Evolutionary conservation across 805 yeast genomes (phyloP).

Genomic region (Zygoascus ofunaensis): DNA sequence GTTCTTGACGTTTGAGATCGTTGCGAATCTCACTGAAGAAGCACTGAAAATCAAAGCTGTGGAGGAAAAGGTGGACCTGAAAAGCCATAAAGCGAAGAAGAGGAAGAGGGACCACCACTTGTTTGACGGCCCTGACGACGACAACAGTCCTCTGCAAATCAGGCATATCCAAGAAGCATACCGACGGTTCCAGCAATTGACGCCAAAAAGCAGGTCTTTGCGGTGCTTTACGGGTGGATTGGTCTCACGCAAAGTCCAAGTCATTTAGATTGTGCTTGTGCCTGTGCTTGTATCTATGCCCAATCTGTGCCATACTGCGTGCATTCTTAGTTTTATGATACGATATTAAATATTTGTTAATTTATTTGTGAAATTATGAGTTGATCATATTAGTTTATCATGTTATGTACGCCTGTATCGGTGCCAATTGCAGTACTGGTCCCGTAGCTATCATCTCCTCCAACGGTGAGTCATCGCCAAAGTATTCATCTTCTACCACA

Average conservation of each 20-base stretch:
- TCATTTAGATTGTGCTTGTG: slow-evolving; percentile 30
- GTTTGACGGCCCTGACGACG: slow-evolving; percentile 84
- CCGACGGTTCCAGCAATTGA: slow-evolving; percentile 58
- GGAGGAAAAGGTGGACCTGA: slow-evolving; percentile 43
- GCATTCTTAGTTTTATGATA: no score
- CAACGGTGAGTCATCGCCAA: slow-evolving; percentile 11
- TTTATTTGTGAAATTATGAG: no score
- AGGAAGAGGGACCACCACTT: slow-evolving; percentile 45
- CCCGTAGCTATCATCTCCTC: slow-evolving; percentile 12
- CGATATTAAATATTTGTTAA: no score
- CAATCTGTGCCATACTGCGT: no score
- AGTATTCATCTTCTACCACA: slow-evolving; percentile 10
- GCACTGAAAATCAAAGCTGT: slow-evolving; percentile 72
- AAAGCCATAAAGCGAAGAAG: slow-evolving; percentile 23
- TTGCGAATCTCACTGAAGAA: slow-evolving; percentile 85
- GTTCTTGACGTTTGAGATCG: slow-evolving; percentile 91
- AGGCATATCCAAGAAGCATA: slow-evolving; percentile 84
- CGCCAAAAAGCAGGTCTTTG: slow-evolving; percentile 51
- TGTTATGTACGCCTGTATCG: no score
- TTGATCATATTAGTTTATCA: no score
- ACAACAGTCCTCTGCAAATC: slow-evolving; percentile 66
- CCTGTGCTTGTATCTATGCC: no score
- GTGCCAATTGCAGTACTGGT: not conserved
- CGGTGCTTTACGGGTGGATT: slow-evolving; percentile 68
- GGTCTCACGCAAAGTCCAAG: slow-evolving; percentile 42